Base-by-base conservation (phyloP, 75 land plant species). In the Azolla pinnata region DNA sequence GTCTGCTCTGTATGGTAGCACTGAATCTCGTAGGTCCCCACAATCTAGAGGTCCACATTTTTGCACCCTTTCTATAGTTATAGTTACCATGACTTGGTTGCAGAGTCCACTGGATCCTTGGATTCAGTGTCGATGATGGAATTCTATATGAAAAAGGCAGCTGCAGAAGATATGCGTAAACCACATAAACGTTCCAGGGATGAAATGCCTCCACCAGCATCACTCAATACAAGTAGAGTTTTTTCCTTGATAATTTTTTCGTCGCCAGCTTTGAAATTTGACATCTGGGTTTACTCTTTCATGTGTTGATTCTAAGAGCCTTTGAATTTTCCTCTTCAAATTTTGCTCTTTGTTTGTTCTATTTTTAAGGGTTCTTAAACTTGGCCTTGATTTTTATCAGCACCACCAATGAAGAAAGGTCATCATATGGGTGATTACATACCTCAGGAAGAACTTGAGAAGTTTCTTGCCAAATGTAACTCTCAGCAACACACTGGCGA, bases 341-440 rank as follows among this genome's bases (percentile, higher is more conserved):
- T n/a, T n/a, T n/a, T n/a, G n/a, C n/a, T n/a, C n/a, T n/a, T n/a
- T n/a, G n/a, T n/a, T n/a, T n/a, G n/a, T n/a, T n/a, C n/a, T n/a
- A n/a, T n/a, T n/a, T n/a, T n/a, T n/a, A n/a, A n/a, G n/a, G n/a
- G n/a, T n/a, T n/a, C n/a, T n/a, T n/a, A n/a, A n/a, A n/a, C n/a
- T n/a, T n/a, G 19, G 9, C n/a, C n/a, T 24, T 8, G 54, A 9
- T 51, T 9, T 14, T 14, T 46, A 2, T 52, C 54, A 52, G 54
- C 54, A 52, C 54, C 54, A 52, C 62, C 80, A 20, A 63, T 27
- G 12, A 95, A 86, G 33, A 86, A 67, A 64, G 99, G 99, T 2
- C 99, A 95, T 61, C 99, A 95, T 71, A 95, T 95, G 99, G 99
- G 99, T 59, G 99, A 95, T 64, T 95, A 80, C 53, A 95, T 95